A percentile compares a stretch with the other conserved stretches of the same genome.
phyloP scores from a whole-genome alignment of 768 basidiomycete genomes.

The Tricholoma saponaceum region DNA sequence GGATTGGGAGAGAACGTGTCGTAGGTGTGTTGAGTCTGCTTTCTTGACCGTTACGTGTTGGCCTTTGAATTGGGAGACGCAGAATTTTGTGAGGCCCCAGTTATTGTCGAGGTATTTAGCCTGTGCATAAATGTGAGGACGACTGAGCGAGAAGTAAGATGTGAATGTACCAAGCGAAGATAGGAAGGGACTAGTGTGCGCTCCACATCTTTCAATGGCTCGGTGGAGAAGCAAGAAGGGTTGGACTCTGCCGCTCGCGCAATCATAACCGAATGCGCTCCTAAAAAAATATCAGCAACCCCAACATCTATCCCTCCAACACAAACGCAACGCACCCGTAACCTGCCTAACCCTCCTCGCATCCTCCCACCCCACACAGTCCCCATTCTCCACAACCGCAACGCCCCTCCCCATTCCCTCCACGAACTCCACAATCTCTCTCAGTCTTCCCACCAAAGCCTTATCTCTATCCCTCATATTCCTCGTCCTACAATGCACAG shows the following conservation, averaged over 20 bases:
- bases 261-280: conserved; percentile 92
- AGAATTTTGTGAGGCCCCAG: conserved; percentile 86
- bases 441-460: conserved; percentile 74
- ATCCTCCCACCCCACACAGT: conserved; percentile 78
- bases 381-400: conserved; percentile 94
- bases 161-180: conserved; percentile 56
- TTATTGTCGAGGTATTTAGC: conserved; percentile 73
- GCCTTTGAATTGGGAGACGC: conserved; percentile 78
- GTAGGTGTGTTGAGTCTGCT: conserved; percentile 51
- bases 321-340: conserved; percentile 49
- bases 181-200: conserved; percentile 67
- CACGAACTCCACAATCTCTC: conserved; percentile 86
- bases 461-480: conserved; percentile 83
- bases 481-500: conserved; percentile 92
- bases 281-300: conserved; percentile 26
- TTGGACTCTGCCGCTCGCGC: conserved; percentile 94
- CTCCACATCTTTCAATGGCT: conserved; percentile 66
- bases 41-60: conserved; percentile 53
- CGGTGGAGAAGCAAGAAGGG: conserved; percentile 78
- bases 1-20: conserved; percentile 50
- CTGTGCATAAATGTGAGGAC: conserved; percentile 31
- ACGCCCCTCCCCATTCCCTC: conserved; percentile 67
- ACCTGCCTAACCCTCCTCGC: conserved; percentile 66
- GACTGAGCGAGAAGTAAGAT: not conserved
- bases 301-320: not conserved